phyloP scores from a whole-genome alignment of 2,329 filamentous ascomycete genomes.

The Hysterium pulicare region DNA sequence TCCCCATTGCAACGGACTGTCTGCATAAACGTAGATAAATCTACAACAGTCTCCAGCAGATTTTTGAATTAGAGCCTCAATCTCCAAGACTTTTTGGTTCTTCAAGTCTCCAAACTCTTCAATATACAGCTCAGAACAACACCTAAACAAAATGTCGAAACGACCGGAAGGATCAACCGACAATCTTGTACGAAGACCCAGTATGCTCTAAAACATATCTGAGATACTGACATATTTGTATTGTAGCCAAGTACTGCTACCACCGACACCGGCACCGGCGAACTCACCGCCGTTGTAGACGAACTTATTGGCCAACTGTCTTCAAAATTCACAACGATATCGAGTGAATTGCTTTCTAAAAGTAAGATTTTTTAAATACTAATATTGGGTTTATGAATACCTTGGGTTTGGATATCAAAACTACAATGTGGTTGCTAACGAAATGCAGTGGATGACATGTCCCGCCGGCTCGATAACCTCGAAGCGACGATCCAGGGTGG shows the following conservation, averaged over 20 bases:
- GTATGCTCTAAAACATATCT: background rate
- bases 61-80: no score
- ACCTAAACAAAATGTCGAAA: constrained; percentile 7
- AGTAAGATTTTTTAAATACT: constrained; percentile 52
- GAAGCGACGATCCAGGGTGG: constrained; percentile 67
- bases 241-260: constrained; percentile 16
- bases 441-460: constrained; percentile 88
- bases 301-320: constrained; percentile 81
- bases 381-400: background rate
- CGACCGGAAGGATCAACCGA: constrained; percentile 5
- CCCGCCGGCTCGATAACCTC: constrained; percentile 75
- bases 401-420: background rate
- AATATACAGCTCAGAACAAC: background rate
- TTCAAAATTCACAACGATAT: constrained; percentile 80
- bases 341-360: constrained; percentile 83
- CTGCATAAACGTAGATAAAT: background rate
- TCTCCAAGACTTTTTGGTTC: background rate
- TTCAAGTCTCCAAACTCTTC: background rate
- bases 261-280: constrained; percentile 43
- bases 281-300: constrained; percentile 77
- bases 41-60: no score
- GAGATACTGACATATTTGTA: background rate
- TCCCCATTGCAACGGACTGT: constrained; percentile 12
- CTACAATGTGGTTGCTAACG: background rate
- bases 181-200: background rate